Evolutionary conservation across 208 protist genomes (phyloP).

Genomic region (Acanthamoeba healyi): DNA sequence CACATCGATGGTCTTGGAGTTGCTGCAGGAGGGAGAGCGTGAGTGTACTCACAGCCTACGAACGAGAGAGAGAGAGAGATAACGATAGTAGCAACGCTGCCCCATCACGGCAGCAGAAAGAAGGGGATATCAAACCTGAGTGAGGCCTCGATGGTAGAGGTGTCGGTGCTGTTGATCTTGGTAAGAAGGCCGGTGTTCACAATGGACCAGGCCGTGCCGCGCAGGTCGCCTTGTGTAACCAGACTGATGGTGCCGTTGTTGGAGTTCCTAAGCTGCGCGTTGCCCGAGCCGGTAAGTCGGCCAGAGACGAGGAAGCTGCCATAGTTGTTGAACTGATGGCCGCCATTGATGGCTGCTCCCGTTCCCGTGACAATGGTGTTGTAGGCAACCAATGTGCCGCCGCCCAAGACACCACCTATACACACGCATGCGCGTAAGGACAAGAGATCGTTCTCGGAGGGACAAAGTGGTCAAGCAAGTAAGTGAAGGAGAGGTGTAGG

Average conservation of each 20-base stretch:
- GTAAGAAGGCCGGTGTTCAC: background rate
- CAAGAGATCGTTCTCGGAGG: too few relatives aligned
- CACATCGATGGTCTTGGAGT: background rate
- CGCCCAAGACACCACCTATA: constrained; percentile 30
- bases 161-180: constrained; percentile 62
- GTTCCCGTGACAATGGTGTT: background rate
- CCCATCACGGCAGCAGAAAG: too few relatives aligned
- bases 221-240: background rate
- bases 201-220: background rate
- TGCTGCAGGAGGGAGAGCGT: background rate
- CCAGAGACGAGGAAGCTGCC: background rate
- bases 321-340: constrained; percentile 56
- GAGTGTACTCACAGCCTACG: background rate
- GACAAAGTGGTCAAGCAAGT: background rate
- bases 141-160: background rate
- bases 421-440: background rate
- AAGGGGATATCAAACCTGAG: background rate
- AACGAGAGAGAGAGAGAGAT: background rate
- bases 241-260: constrained; percentile 52
- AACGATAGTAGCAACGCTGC: too few relatives aligned
- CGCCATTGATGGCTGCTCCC: background rate
- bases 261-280: constrained; percentile 34
- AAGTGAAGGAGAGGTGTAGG: background rate
- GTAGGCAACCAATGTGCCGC: constrained; percentile 44
- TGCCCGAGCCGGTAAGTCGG: background rate